Base-by-base conservation (phyloP, 306 rosid genomes). In the Oemleria cerasiformis region DNA sequence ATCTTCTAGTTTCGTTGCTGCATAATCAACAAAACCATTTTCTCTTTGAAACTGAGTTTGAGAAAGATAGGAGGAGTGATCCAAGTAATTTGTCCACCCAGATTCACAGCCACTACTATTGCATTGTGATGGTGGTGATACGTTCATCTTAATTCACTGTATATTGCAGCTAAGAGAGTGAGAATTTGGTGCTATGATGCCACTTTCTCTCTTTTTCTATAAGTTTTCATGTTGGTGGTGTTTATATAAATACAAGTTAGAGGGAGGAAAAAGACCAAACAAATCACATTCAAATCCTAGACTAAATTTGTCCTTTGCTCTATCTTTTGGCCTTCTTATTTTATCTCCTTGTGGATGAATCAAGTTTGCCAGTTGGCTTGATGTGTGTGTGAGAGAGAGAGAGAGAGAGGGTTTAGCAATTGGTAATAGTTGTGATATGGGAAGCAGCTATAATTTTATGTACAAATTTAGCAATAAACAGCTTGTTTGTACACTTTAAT, bases 361-460 rank as follows among this genome's bases (percentile, higher is more conserved):
- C 90, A 76, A 86, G 81, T 71, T 66, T 86, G 98, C 97, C 96
- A 90, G 97, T 90, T 90, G 98, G 92, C 87, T 68, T 84, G 81
- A 85, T 80, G 84, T 77, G 84, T 72, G 84, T 45, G 83, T 71
- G 49, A 44, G 55, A 8, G 61, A 14, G 59, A 21, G 80, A 30
- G 75, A 71, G 70, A 34, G 77, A 60, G 72, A 75, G 72, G 72
- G n/a, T 60, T 40, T 53, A 39, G 55, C 70, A 16, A 20, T 60
- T 38, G 64, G 21, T 61, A 23, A 15, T 21, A 4, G 64, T 42
- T 19, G 55, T 42, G 55, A 44, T 41, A 30, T 43, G 55, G 20
- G 65, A 58, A 17, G 54, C 8, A 17, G 65, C 30, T 16, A 9
- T 23, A 13, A 16, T 57, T 20, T 73, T 25, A 34, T 8, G 38